phyloP scores from a whole-genome alignment of 1,284 basidiomycete genomes.

The Porodaedalea pini region DNA sequence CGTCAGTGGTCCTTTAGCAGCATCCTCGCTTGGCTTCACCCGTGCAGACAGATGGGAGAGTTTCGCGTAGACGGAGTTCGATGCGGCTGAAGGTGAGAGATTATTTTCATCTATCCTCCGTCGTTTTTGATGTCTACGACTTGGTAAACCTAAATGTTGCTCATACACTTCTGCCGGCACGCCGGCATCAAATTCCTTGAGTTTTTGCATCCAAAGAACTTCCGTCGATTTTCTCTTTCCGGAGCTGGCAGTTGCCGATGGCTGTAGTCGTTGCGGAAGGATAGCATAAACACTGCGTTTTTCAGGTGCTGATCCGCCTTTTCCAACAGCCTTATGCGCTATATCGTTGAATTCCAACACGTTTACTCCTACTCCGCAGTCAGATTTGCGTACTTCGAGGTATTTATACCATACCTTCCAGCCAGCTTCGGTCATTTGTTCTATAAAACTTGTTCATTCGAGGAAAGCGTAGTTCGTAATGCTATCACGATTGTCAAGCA shows the following conservation, averaged over 20 bases:
- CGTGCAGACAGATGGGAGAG: neutral
- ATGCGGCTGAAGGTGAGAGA: no score
- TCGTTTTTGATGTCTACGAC: neutral
- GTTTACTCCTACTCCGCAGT: neutral
- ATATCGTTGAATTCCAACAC: neutral
- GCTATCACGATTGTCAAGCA: slow-evolving; percentile 37
- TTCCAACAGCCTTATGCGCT: slow-evolving; percentile 1
- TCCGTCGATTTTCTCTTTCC: no score
- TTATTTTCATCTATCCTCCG: neutral
- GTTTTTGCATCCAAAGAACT: no score
- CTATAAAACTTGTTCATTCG: slow-evolving; percentile 68
- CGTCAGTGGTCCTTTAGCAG: neutral
- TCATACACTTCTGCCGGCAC: neutral
- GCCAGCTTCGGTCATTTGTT: slow-evolving; percentile 58
- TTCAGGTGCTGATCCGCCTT: neutral
- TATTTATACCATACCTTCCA: slow-evolving; percentile 40
- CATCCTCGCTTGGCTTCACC: neutral
- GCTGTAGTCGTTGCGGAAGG: no score
- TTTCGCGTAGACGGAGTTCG: neutral
- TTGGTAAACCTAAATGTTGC: neutral
- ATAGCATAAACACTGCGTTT: neutral
- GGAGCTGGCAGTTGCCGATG: neutral
- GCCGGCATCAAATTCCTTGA: neutral
- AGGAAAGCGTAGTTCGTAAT: slow-evolving; percentile 82
- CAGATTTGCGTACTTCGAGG: neutral